Conservation (phyloP, 2,329 filamentous ascomycete genomes). For the Neoarthrinium moseri region DNA sequence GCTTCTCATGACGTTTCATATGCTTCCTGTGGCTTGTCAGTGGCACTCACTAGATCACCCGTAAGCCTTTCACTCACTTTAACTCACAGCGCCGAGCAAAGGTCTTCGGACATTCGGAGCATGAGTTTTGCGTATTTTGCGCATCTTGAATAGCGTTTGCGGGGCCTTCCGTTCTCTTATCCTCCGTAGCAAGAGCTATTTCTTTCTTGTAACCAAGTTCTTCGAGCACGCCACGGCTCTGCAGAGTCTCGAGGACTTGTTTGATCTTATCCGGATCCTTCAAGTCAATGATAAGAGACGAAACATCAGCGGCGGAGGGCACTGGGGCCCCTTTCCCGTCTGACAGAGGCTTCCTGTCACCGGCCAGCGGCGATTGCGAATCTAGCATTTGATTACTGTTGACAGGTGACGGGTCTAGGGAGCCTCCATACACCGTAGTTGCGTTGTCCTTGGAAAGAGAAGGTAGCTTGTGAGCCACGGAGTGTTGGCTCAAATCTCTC, state of each 20-base stretch:
- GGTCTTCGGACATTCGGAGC: constrained; percentile 41
- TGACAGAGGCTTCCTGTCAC: background rate
- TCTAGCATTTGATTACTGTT: background rate
- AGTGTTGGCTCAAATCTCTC: background rate
- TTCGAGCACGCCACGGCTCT: constrained; percentile 21
- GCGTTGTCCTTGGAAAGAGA: background rate
- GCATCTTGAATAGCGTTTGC: too few relatives aligned
- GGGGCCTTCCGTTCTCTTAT: constrained; percentile 13
- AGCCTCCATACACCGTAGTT: background rate
- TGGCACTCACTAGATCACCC: background rate
- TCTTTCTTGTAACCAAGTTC: constrained; percentile 22
- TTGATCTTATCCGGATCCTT: constrained; percentile 13
- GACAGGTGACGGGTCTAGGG: background rate
- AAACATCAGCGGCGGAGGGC: background rate
- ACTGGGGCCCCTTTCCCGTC: background rate
- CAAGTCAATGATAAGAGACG: constrained; percentile 11
- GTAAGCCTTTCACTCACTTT: constrained; percentile 41
- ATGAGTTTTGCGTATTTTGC: constrained; percentile 24
- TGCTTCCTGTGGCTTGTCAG: constrained; percentile 65
- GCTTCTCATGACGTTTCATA: constrained; percentile 74
- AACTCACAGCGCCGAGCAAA: constrained; percentile 55
- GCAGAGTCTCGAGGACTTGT: constrained; percentile 21
- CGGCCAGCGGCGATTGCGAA: background rate
- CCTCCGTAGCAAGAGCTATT: constrained; percentile 11
- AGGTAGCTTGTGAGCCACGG: too few relatives aligned